Evolutionary conservation across 1,284 basidiomycete species (phyloP), one percentile per base, ranked within the genome.

Genomic region (Tylopilus orsonianus): DNA sequence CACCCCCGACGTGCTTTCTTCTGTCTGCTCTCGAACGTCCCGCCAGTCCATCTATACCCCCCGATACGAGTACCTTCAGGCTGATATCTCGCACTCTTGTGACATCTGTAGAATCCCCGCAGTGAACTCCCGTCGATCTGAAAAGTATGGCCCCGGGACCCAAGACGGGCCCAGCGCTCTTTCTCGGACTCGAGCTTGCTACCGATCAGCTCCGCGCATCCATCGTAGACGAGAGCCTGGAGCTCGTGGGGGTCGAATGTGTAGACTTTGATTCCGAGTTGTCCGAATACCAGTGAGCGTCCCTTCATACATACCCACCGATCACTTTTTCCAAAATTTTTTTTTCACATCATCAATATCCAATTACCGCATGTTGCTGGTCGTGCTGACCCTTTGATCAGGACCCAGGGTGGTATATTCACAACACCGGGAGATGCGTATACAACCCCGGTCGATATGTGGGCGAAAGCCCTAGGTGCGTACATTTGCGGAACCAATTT

Each of bases 361-460:
- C n/a, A n/a, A n/a, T n/a, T n/a, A n/a, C n/a, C 43, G 46, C 41
- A 39, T 26, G 16, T 44, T 46, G 41, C 38, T 39, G 44, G 42
- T 51, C 36, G 48, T 43, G 33, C 59, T 57, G 46, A 60, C 48
- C 16, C n/a, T 22, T 54, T 24, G 44, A 45, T 46, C 59, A 91
- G 89, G 65, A 91, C 88, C 1, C 84, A 87, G 55, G 85, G 87
- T 35, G 89, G 88, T 6, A 87, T 90, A 53, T 89, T 90, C 67
- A 90, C 87, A 34, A 87, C 87, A 0, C 85, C 85, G 3, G 87
- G 87, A 27, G 87, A 90, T 69, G 85, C 86, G 22, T 89, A 87
- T 62, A 90, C 87, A 26, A 87, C 86, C 4, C 88, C 89, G 2
- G 78, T 90, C 29, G 87, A 90, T 59, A 88, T 91, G 85, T 90